Percentiles rank a stretch among this genome's conserved stretches.
Evolutionary conservation across 2,329 filamentous ascomycete genomes (phyloP).

Genomic region (Graphilbum ipis-grandicollis): DNA sequence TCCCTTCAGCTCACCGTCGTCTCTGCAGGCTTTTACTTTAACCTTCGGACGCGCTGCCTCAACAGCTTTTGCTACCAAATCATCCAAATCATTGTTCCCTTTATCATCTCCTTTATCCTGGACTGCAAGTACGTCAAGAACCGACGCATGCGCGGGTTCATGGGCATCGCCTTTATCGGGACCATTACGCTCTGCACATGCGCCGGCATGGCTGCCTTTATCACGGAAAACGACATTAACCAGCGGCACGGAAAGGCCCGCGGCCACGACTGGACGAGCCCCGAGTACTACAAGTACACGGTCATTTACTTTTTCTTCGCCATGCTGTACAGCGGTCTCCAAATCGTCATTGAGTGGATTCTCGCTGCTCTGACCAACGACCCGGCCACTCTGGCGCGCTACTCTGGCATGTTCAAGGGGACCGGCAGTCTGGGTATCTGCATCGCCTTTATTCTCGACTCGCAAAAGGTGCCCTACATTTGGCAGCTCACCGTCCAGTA

Average conservation of each 20-base stretch:
- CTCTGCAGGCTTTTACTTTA: constrained; percentile 4
- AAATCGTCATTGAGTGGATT: constrained; percentile 4
- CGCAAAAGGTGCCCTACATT: not conserved
- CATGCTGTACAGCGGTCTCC: constrained; percentile 1
- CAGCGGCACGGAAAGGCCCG: not conserved
- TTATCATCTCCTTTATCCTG: not conserved
- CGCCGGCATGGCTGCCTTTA: constrained; percentile 1
- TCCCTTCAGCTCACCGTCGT: too few relatives aligned
- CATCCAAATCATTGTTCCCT: constrained; percentile 2
- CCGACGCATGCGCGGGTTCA: not conserved
- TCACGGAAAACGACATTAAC: constrained; percentile 1
- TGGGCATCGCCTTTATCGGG: constrained; percentile 1
- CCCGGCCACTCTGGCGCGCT: constrained; percentile 1
- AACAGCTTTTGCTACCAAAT: constrained; percentile 3
- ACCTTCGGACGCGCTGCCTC: constrained; percentile 3
- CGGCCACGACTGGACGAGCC: constrained; percentile 1
- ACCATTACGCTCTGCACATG: constrained; percentile 1
- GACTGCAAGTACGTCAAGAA: constrained; percentile 1
- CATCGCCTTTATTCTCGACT: constrained; percentile 1
- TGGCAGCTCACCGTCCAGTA: constrained; percentile 1
- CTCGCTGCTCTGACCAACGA: constrained; percentile 2
- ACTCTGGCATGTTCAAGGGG: constrained; percentile 2
- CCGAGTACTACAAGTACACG: not conserved
- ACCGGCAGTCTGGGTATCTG: constrained; percentile 2
- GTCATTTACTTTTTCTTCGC: constrained; percentile 3